Evolutionary conservation across 2,329 filamentous ascomycete species (phyloP).

Genomic region (Leptographium wingfieldii): DNA sequence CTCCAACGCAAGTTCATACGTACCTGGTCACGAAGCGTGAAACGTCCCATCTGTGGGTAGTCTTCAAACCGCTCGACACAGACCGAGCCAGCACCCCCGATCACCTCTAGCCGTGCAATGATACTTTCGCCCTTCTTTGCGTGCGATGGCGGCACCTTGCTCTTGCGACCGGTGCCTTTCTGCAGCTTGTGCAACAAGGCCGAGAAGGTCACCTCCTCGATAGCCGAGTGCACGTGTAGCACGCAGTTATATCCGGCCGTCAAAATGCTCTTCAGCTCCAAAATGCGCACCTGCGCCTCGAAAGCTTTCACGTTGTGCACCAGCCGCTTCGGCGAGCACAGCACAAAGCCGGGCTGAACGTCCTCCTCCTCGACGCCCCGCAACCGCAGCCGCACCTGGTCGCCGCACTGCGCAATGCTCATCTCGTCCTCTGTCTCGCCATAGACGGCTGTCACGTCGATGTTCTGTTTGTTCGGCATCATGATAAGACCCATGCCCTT

Average conservation of each 20-base stretch:
- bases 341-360: constrained; percentile 85
- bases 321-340: constrained; percentile 86
- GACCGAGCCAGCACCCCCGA: constrained; percentile 70
- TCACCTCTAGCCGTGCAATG: constrained; percentile 83
- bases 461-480: constrained; percentile 85
- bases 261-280: constrained; percentile 89
- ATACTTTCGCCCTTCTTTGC: constrained; percentile 73
- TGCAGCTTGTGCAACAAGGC: constrained; percentile 86
- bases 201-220: constrained; percentile 91
- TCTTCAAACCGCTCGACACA: constrained; percentile 94
- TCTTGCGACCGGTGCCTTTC: constrained; percentile 86
- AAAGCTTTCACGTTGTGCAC: constrained; percentile 85
- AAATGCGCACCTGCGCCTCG: constrained; percentile 90
- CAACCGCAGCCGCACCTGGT: constrained; percentile 85
- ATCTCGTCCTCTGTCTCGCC: constrained; percentile 96
- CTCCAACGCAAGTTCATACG: constrained; percentile 12
- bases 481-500: constrained; percentile 77
- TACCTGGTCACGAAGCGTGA: constrained; percentile 82
- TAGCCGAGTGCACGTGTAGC: constrained; percentile 90
- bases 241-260: constrained; percentile 96
- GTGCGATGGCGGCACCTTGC: constrained; percentile 84
- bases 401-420: constrained; percentile 68
- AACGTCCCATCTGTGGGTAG: constrained; percentile 85
- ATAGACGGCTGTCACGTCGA: constrained; percentile 76
- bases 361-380: constrained; percentile 97